Conservation (phyloP, 177 flowering plant species). For the Vitis hybrid region DNA sequence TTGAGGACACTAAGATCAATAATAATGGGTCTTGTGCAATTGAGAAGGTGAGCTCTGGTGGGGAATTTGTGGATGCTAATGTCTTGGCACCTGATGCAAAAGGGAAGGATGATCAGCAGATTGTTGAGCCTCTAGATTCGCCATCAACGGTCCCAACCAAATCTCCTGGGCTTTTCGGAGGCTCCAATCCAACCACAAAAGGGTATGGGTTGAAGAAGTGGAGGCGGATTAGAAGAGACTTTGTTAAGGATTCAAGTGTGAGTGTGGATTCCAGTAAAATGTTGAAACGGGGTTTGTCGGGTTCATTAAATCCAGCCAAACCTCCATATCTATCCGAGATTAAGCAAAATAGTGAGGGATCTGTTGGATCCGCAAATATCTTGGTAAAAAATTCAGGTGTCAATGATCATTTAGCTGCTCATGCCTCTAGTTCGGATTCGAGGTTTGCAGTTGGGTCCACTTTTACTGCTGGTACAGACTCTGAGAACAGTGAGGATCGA, state of each 20-base stretch:
- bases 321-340: slow-evolving; percentile 20
- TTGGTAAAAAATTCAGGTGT: slow-evolving; percentile 16
- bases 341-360: slow-evolving; percentile 38
- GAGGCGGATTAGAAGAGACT: slow-evolving; percentile 65
- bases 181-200: slow-evolving; percentile 33
- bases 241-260: slow-evolving; percentile 31
- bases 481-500: slow-evolving; percentile 70
- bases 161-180: slow-evolving; percentile 23
- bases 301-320: slow-evolving; percentile 18
- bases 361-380: slow-evolving; percentile 45
- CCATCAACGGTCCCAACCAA: not conserved
- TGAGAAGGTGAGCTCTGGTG: slow-evolving; percentile 8
- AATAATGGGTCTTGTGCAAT: slow-evolving; percentile 30
- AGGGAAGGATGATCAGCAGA: slow-evolving; percentile 23
- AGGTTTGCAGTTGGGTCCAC: slow-evolving; percentile 32
- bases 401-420: slow-evolving; percentile 13
- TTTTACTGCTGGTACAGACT: slow-evolving; percentile 44
- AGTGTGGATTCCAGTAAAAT: slow-evolving; percentile 39
- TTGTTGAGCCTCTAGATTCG: slow-evolving; percentile 19
- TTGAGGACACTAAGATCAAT: slow-evolving; percentile 19
- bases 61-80: not conserved
- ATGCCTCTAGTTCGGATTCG: slow-evolving; percentile 36
- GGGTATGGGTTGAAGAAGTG: slow-evolving; percentile 84
- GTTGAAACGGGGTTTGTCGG: slow-evolving; percentile 48
- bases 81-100: slow-evolving; percentile 1